Evolutionary conservation across 192 early-diverging fungal species (phyloP).

Genomic region (Entrophospora sp.): DNA sequence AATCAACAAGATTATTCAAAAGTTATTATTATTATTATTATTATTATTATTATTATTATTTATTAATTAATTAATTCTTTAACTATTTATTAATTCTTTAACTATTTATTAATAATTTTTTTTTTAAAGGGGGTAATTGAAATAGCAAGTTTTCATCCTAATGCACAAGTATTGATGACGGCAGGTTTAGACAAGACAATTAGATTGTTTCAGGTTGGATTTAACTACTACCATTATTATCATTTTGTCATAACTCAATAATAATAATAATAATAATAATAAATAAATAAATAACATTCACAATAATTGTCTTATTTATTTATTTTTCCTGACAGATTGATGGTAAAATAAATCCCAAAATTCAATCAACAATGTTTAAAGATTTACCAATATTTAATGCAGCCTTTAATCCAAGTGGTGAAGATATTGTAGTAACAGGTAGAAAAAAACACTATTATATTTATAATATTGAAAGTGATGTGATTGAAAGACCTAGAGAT

Average conservation of each 20-base stretch:
- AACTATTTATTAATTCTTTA: too few relatives aligned
- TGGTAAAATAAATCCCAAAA: slow-evolving; percentile 85
- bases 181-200: slow-evolving; percentile 84
- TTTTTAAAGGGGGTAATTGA: slow-evolving; percentile 61
- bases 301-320: too few relatives aligned
- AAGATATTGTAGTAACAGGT: slow-evolving; percentile 70
- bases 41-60: too few relatives aligned
- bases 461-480: slow-evolving; percentile 72
- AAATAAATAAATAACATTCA: slow-evolving; percentile 27
- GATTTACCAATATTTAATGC: slow-evolving; percentile 79
- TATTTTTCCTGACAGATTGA: too few relatives aligned
- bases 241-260: neutral
- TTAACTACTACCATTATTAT: too few relatives aligned
- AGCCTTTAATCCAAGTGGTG: slow-evolving; percentile 65
- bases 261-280: slow-evolving; percentile 2
- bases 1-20: slow-evolving; percentile 61
- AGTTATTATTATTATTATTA: slow-evolving; percentile 28
- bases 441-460: slow-evolving; percentile 73
- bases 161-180: slow-evolving; percentile 77
- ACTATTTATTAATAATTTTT: too few relatives aligned
- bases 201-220: slow-evolving; percentile 64
- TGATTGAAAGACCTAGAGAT: slow-evolving; percentile 56
- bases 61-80: too few relatives aligned
- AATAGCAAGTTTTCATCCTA: slow-evolving; percentile 80
- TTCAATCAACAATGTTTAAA: slow-evolving; percentile 82